phyloP scores from a whole-genome alignment of 345 rosid species.

The Linum lewisii region DNA sequence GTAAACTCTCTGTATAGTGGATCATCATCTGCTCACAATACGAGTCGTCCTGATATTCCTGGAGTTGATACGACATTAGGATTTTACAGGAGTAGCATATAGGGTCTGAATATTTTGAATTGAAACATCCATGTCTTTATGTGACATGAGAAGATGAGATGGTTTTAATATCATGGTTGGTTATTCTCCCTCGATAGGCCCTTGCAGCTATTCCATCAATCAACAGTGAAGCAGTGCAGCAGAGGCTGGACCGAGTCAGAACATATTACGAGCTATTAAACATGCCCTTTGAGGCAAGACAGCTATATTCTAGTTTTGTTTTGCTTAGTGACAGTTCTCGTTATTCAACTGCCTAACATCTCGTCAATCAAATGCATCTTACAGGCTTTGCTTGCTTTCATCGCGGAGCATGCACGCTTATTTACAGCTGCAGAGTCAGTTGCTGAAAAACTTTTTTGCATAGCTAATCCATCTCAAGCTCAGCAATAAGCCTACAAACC shows the following conservation, averaged over 20 bases:
- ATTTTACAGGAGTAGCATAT: too few species aligned
- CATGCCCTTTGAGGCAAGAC: conserved; percentile 91
- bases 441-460: conserved; percentile 5
- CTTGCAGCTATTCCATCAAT: conserved; percentile 85
- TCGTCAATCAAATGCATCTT: conserved; percentile 10
- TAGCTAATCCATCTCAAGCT: background rate
- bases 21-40: too few species aligned
- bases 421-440: conserved; percentile 71
- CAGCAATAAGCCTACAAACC: background rate
- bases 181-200: conserved; percentile 40
- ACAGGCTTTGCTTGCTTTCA: conserved; percentile 87
- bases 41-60: background rate
- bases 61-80: background rate
- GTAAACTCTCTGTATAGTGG: conserved; percentile 23
- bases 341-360: background rate
- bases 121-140: background rate
- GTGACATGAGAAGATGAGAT: background rate
- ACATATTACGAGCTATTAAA: conserved; percentile 83
- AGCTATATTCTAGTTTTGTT: conserved; percentile 1
- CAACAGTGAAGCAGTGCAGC: conserved; percentile 62
- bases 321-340: background rate
- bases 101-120: background rate
- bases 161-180: background rate
- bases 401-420: conserved; percentile 58
- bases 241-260: conserved; percentile 76